A percentile compares a stretch with the other conserved stretches of the same genome.
phyloP scores from a whole-genome alignment of 257 asterid genomes.

The Lycium barbarum region DNA sequence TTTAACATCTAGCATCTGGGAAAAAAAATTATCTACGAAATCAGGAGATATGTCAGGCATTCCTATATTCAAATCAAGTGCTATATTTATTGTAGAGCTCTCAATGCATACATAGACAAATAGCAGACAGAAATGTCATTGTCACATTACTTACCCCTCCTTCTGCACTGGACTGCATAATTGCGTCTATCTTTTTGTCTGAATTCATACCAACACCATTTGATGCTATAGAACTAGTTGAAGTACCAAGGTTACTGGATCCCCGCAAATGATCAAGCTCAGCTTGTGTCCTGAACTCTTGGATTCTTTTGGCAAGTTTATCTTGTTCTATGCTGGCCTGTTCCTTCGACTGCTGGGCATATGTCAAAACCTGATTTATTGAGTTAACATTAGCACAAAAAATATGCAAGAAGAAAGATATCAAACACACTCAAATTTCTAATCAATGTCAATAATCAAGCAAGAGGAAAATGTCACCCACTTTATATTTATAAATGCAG shows the following conservation, averaged over 20 bases:
- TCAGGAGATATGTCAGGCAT: slow-evolving; percentile 1
- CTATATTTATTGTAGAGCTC: slow-evolving; percentile 18
- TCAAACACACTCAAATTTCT: slow-evolving; percentile 12
- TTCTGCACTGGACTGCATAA: slow-evolving; percentile 72
- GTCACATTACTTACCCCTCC: slow-evolving; percentile 74
- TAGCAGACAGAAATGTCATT: slow-evolving; percentile 15
- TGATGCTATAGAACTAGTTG: slow-evolving; percentile 63
- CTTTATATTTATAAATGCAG: slow-evolving; percentile 15
- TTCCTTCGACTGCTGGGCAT: slow-evolving; percentile 97
- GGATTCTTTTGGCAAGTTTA: slow-evolving; percentile 93
- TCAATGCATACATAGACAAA: neutral
- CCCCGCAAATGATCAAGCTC: slow-evolving; percentile 76
- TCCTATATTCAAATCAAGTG: neutral
- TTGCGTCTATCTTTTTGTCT: slow-evolving; percentile 73
- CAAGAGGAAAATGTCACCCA: slow-evolving; percentile 1
- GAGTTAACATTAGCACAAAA: slow-evolving; percentile 18
- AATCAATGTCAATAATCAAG: slow-evolving; percentile 6
- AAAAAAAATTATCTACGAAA: neutral
- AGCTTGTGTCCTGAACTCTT: slow-evolving; percentile 91
- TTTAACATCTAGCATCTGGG: slow-evolving; percentile 11
- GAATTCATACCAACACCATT: slow-evolving; percentile 72
- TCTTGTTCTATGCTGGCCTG: slow-evolving; percentile 91
- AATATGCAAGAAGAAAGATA: slow-evolving; percentile 17
- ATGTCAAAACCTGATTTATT: slow-evolving; percentile 81
- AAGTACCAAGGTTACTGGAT: slow-evolving; percentile 61